Evolutionary conservation across 2,329 filamentous ascomycete genomes (phyloP), one percentile per base, ranked within the genome.

Genomic region (Verticillium nubilum): DNA sequence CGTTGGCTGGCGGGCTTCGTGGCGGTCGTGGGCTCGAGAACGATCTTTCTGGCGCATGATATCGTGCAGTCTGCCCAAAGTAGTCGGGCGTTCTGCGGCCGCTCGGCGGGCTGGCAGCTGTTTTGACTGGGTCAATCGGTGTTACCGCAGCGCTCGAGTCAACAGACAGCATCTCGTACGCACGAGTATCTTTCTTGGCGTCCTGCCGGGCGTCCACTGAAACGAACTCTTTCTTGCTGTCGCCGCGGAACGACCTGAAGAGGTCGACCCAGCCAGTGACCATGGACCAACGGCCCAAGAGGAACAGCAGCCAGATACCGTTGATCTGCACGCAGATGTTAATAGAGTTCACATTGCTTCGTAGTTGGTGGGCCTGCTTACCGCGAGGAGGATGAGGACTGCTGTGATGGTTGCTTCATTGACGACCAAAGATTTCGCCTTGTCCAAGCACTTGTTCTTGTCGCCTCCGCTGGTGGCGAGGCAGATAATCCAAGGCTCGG

Each of bases 221-320:
- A 64, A 97, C 90, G 67, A 97, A 98, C 72, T 98, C 94, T 67
- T 86, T 85, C 70, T 89, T 85, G 61, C 74, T 78, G 29, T 28
- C 26, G 35, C 76, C 73, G 61, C 85, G 74, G 55, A 78, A 69
- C 37, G 74, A 71, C 58, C 73, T 77, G 65, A 87, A 73, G 50
- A 93, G 75, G 27, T 96, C 87, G 50, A 79, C 66, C 95, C 95
- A 99, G 63, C 90, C 95, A 3, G 80, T 83, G 59, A 96, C 79
- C 87, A 98, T 96, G n/a, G 90, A 88, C 72, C 85, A 86, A 57
- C 93, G 88, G 37, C 90, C 89, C 31, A 97, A 85, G 60, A 98
- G 85, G 58, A 97, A 74, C 60, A 96, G 82, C 56, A 90, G 85
- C 86, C 94, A 96, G 54, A 98, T 78, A 7, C 94, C 94, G 64